Evolutionary conservation across 177 flowering plant genomes (phyloP).

Genomic region (Vitis hybrid): DNA sequence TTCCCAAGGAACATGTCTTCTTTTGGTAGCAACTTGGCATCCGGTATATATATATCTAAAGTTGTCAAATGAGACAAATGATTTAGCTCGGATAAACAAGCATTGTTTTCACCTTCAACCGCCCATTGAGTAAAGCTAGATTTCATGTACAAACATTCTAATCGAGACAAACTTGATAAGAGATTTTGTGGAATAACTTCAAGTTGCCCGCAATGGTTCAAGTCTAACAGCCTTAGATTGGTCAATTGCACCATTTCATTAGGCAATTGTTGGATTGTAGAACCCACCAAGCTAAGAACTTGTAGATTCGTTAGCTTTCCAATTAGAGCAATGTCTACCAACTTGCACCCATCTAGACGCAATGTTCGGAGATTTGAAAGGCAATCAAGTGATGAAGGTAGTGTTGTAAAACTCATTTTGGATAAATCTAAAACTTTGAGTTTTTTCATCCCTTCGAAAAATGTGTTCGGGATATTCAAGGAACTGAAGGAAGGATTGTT

Average conservation of each 20-base stretch:
- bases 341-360: background rate
- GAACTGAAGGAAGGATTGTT: background rate
- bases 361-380: constrained; percentile 17
- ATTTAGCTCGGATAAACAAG: no score
- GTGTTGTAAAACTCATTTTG: background rate
- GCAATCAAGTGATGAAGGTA: constrained; percentile 9
- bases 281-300: constrained; percentile 5
- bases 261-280: constrained; percentile 6
- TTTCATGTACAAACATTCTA: constrained; percentile 7
- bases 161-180: constrained; percentile 5
- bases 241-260: constrained; percentile 7
- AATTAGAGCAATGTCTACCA: constrained; percentile 9
- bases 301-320: constrained; percentile 12
- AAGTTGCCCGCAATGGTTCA: background rate
- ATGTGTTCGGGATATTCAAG: constrained; percentile 8
- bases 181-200: constrained; percentile 10
- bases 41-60: no score
- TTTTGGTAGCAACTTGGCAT: no score
- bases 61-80: no score
- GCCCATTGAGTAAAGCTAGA: no score
- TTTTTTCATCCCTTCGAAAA: constrained; percentile 8
- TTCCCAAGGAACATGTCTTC: no score
- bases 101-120: no score
- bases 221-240: constrained; percentile 10
- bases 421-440: constrained; percentile 6